Evolutionary conservation across 352 stramenopile species (phyloP), one percentile per base, ranked within the genome.

Genomic region (Phytophthora sp.): DNA sequence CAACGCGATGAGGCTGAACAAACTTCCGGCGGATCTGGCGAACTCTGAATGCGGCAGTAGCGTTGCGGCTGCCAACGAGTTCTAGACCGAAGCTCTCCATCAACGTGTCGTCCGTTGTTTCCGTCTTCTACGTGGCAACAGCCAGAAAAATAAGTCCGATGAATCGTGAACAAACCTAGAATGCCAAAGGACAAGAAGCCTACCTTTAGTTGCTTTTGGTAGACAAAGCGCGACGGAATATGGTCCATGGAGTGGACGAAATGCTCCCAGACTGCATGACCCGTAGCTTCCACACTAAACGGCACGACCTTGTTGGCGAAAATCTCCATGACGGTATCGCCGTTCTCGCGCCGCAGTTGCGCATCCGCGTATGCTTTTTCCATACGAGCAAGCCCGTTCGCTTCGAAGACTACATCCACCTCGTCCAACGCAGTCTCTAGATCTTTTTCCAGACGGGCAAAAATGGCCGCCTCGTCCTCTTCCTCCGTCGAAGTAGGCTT

Each of bases 261-360:
- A 57, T 88, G 79, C 13, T 79, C 65, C 79, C 79, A 88, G 1
- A 86, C 77, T 5, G 79, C 79, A 8, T 71, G 49, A 2, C 65
- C 67, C 8, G 75, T 84, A 21, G 72, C 66, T 24, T 77, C 41
- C 24, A 85, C 63, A 29, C 70, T 66, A 31, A 87, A 87, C 18
- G 79, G 79, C 56, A 87, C 75, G 27, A 85, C 67, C 46, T 87
- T 87, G 69, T 84, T 85, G 20, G 74, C 79, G 16, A 80, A 84
- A 49, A 86, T 84, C 57, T 84, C 79, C 64, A 86, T 80, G 12
- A 84, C 49, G 16, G 76, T 80, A 18, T 21, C 58, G 31, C 72
- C 76, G 27, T 76, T 71, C 41, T 87, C 79, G 36, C 62, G 66
- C 15, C 78, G 76, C 27, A 88, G 52, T 67, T 86, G 74, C 9